Evolutionary conservation across 1,284 basidiomycete species (phyloP), one percentile per base, ranked within the genome.

Genomic region (Ceratobasidium sp.): DNA sequence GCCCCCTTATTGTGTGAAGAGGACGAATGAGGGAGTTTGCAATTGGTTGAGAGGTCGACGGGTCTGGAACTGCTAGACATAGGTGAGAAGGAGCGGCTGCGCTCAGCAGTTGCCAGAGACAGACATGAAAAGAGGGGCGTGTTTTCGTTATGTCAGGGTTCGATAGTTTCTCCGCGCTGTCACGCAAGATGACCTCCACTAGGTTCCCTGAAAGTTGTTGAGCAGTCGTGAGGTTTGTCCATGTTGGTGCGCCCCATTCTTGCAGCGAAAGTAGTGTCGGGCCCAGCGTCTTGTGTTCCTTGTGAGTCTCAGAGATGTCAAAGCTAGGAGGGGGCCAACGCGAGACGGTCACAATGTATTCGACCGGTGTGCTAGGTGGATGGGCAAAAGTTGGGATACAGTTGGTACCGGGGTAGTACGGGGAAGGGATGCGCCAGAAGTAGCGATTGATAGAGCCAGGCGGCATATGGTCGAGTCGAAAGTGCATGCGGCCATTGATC

Each of bases 381-480:
- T 53, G 44, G 20, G 46, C 42, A 51, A 51, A 26, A 13, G 9
- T 53, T 49, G 46, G 15, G n/a, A 23, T 46, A 20, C 44, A 42
- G 42, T 66, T 6, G 49, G 5, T 26, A 7, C 33, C 61, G 13
- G 26, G 53, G 5, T 42, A 44, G 3, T 15, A 2, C 9, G 33
- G 39, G 44, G n/a, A 7, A 10, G 4, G 10, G 4, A 53, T 23
- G 20, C 20, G 51, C 51, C 51, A 53, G n/a, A 53, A 53, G 3
- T n/a, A 20, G 15, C 18, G 51, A 53, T 10, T 66, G 60, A 46
- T 33, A 39, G 26, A 58, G n/a, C 18, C 18, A 23, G 28, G 46
- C 5, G 66, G 66, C 46, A 78, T 70, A 26, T 46, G 53, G 26
- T 78, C 77, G 13, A 78, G 61, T 6, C 33, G 51, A n/a, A 78